Conservation (phyloP, 2,329 filamentous ascomycete species). For the Epichloe typhina region DNA sequence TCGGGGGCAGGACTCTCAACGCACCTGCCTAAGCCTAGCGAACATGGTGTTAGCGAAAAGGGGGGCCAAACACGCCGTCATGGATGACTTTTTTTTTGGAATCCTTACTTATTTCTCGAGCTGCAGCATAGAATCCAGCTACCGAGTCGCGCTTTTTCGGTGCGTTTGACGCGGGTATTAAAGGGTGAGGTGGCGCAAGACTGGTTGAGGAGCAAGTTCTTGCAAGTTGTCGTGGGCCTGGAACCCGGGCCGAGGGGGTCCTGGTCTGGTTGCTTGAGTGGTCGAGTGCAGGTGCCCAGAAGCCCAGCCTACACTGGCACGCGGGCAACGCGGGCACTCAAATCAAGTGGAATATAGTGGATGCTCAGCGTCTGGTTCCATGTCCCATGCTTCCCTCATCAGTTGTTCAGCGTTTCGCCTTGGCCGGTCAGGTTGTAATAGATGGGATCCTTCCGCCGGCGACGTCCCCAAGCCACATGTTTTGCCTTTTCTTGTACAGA, state of each 20-base stretch:
- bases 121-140: slow-evolving; percentile 20
- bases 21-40: slow-evolving; percentile 19
- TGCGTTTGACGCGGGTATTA: slow-evolving; percentile 18
- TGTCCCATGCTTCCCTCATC: neutral
- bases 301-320: neutral
- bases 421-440: neutral
- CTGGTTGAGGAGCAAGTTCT: slow-evolving; percentile 7
- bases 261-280: too few species aligned
- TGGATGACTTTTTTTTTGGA: neutral
- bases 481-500: neutral
- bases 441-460: neutral
- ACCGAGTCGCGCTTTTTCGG: slow-evolving; percentile 18
- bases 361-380: neutral
- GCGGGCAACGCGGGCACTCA: neutral
- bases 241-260: slow-evolving; percentile 9
- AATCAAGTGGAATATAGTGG: neutral
- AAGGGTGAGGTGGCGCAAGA: slow-evolving; percentile 12
- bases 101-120: slow-evolving; percentile 15
- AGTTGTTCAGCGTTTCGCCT: too few species aligned
- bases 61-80: neutral
- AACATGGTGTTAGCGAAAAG: slow-evolving; percentile 7
- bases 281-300: neutral
- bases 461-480: neutral
- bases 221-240: slow-evolving; percentile 9
- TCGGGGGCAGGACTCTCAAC: slow-evolving; percentile 9